Percentiles rank a stretch among this genome's conserved stretches.
phyloP scores from a whole-genome alignment of 2,329 filamentous ascomycete genomes.

The Phialophora verrucosa region DNA sequence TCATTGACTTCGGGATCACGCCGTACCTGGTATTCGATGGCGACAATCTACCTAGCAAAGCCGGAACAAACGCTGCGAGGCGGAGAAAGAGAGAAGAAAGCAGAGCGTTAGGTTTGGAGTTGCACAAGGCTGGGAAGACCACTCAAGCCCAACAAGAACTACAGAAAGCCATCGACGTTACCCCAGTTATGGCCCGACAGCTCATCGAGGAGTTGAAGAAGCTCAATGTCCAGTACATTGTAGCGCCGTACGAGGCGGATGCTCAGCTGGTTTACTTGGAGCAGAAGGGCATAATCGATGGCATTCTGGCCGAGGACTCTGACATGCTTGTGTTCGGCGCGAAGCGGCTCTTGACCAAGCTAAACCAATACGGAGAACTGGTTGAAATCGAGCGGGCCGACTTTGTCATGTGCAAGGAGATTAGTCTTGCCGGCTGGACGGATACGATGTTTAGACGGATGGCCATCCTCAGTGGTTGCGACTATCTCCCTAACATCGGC shows the following conservation, averaged over 20 bases:
- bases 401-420: conserved; percentile 85
- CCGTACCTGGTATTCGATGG: conserved; percentile 97
- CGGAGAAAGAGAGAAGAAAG: conserved; percentile 77
- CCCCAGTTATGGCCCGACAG: conserved; percentile 90
- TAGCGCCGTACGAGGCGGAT: conserved; percentile 96
- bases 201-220: conserved; percentile 91
- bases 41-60: conserved; percentile 92
- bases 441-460: conserved; percentile 90
- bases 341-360: conserved; percentile 86
- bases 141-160: conserved; percentile 83
- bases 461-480: conserved; percentile 95
- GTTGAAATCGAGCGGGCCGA: conserved; percentile 88
- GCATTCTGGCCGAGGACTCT: conserved; percentile 94
- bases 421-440: conserved; percentile 89
- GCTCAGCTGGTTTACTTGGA: conserved; percentile 96
- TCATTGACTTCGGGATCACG: conserved; percentile 89
- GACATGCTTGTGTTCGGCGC: conserved; percentile 95
- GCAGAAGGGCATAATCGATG: conserved; percentile 78
- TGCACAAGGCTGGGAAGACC: conserved; percentile 79
- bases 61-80: conserved; percentile 79
- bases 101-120: conserved; percentile 74
- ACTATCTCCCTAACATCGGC: conserved; percentile 86
- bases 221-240: conserved; percentile 79
- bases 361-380: conserved; percentile 92
- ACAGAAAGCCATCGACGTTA: conserved; percentile 94